phyloP scores from a whole-genome alignment of 2,329 filamentous ascomycete species.

The Scedosporium minutisporum region DNA sequence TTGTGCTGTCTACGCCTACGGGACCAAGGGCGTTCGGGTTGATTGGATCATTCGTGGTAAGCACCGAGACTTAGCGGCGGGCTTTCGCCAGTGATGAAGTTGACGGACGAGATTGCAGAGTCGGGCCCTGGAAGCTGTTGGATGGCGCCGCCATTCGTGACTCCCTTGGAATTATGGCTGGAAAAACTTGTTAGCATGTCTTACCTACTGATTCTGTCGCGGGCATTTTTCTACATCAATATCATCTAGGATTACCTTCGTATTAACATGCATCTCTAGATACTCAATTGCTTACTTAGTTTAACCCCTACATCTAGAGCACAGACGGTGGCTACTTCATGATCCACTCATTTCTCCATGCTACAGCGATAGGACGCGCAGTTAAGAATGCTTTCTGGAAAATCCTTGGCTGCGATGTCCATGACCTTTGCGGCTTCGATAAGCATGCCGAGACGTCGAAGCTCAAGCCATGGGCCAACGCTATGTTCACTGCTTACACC shows the following conservation, averaged over 20 bases:
- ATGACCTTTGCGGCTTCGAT: constrained; percentile 43
- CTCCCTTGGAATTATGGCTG: constrained; percentile 55
- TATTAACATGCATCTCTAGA: constrained; percentile 19
- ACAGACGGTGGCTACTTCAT: constrained; percentile 48
- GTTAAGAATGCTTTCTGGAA: constrained; percentile 50
- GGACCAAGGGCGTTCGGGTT: constrained; percentile 33
- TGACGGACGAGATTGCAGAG: background rate
- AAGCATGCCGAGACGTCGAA: constrained; percentile 41
- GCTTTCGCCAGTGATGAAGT: background rate
- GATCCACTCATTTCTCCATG: constrained; percentile 46
- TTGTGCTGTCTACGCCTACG: constrained; percentile 44
- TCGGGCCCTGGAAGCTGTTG: constrained; percentile 43
- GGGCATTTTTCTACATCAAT: background rate
- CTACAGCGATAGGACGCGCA: constrained; percentile 44
- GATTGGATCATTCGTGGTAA: constrained; percentile 39
- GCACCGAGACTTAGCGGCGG: background rate
- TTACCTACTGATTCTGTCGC: background rate
- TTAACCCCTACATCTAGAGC: constrained; percentile 67
- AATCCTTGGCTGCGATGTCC: constrained; percentile 45
- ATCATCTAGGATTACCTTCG: background rate
- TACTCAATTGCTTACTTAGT: constrained; percentile 61
- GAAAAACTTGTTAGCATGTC: constrained; percentile 51
- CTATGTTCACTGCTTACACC: constrained; percentile 43
- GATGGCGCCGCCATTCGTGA: constrained; percentile 47
- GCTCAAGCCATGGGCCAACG: constrained; percentile 40